Conservation (phyloP, 768 basidiomycete genomes). For the Tubosaeta brunneosetosa region DNA sequence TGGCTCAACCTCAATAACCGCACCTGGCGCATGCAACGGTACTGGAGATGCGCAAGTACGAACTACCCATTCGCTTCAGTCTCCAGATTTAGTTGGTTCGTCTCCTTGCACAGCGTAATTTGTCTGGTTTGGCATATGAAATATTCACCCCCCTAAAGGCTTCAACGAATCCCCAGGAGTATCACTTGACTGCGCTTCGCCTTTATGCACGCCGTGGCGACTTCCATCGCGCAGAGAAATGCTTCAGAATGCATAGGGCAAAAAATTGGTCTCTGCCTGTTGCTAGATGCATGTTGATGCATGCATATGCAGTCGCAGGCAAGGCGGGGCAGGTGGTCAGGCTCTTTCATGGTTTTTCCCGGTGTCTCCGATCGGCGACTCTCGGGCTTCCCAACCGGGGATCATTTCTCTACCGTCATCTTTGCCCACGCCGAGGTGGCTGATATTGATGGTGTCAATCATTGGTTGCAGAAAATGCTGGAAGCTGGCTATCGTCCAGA, state of each 20-base stretch:
- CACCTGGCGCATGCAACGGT: slow-evolving; percentile 39
- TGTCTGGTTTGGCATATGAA: slow-evolving; percentile 41
- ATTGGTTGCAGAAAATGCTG: slow-evolving; percentile 52
- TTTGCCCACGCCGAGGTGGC: slow-evolving; percentile 47
- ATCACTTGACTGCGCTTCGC: slow-evolving; percentile 44
- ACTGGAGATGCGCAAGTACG: slow-evolving; percentile 36
- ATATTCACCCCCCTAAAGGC: slow-evolving; percentile 36
- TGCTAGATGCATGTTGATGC: slow-evolving; percentile 47
- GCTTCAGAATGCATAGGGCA: slow-evolving; percentile 36
- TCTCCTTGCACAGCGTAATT: slow-evolving; percentile 37
- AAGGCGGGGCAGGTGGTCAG: slow-evolving; percentile 37
- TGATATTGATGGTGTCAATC: slow-evolving; percentile 44
- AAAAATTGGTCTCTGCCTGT: slow-evolving; percentile 21
- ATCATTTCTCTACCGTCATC: slow-evolving; percentile 54
- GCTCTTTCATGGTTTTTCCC: slow-evolving; percentile 58
- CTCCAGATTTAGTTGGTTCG: slow-evolving; percentile 37
- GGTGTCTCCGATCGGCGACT: slow-evolving; percentile 21
- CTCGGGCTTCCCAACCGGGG: slow-evolving; percentile 35
- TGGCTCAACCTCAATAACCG: slow-evolving; percentile 63
- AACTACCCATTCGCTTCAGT: slow-evolving; percentile 25
- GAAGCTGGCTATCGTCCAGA: slow-evolving; percentile 50
- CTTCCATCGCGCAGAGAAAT: slow-evolving; percentile 37
- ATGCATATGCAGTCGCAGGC: slow-evolving; percentile 49
- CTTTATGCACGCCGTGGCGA: slow-evolving; percentile 53
- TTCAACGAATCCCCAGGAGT: slow-evolving; percentile 11